Percentiles rank a stretch among this genome's conserved stretches.
Conservation (phyloP, 768 basidiomycete species). For the Rhizopogon vulgaris region DNA sequence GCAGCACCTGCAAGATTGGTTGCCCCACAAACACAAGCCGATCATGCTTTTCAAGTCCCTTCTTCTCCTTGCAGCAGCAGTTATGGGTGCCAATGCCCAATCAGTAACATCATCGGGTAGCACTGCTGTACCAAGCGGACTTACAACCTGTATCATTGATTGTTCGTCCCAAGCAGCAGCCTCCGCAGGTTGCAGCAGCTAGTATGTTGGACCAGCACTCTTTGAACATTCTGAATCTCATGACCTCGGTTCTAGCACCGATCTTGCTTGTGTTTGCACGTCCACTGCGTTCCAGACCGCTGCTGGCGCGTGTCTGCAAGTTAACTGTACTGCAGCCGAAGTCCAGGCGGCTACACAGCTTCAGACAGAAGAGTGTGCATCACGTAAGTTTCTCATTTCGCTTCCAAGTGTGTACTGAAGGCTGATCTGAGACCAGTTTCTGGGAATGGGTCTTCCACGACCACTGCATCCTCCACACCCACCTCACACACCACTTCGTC, state of each 20-base stretch:
- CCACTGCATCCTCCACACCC: not conserved
- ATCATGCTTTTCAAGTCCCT: slow-evolving; percentile 13
- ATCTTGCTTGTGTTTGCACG: slow-evolving; percentile 35
- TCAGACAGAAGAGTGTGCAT: slow-evolving; percentile 28
- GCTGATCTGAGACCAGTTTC: slow-evolving; percentile 1
- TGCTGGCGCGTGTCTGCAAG: slow-evolving; percentile 26
- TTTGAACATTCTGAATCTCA: not conserved
- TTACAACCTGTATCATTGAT: slow-evolving; percentile 4
- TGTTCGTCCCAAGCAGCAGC: slow-evolving; percentile 6
- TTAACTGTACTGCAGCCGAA: slow-evolving; percentile 29
- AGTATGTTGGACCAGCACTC: slow-evolving; percentile 6
- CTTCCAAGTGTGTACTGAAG: not conserved
- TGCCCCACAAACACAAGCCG: too few relatives aligned
- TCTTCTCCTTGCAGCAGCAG: slow-evolving; percentile 8
- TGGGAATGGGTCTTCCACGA: not conserved
- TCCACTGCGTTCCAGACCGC: slow-evolving; percentile 30
- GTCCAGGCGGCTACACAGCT: slow-evolving; percentile 22
- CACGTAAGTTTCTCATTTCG: slow-evolving; percentile 5
- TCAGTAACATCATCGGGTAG: not conserved
- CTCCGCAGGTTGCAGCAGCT: not conserved
- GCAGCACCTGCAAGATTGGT: too few relatives aligned
- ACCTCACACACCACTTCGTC: not conserved
- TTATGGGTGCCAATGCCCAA: slow-evolving; percentile 19
- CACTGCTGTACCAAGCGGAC: not conserved
- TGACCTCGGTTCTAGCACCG: slow-evolving; percentile 22